These are phyloP conservation scores for Solanum chmielewskii DNA, from an alignment of 257 asterid species.

Conservation along the genomic window DNA sequence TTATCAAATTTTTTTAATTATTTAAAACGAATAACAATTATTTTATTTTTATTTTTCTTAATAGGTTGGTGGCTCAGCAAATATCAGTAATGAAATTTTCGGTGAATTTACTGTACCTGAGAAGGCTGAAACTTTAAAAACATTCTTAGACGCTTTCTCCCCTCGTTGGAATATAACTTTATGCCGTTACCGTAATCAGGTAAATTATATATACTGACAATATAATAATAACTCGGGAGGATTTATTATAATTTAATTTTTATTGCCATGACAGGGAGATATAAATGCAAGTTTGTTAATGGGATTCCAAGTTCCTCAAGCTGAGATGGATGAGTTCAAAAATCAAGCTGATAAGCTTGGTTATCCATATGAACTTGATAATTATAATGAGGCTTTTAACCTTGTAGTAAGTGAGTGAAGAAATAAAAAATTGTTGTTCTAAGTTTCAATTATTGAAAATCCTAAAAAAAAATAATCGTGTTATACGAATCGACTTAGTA, in stretches of 20 bases:
- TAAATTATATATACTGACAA: too few relatives aligned
- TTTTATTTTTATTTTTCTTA: too few relatives aligned
- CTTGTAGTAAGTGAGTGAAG: constrained; percentile 37
- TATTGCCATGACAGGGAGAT: constrained; percentile 43
- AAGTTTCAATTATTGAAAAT: not conserved
- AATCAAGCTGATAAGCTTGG: constrained; percentile 53
- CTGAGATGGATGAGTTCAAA: constrained; percentile 56
- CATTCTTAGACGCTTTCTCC: too few relatives aligned
- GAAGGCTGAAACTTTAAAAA: too few relatives aligned
- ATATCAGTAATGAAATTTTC: too few relatives aligned
- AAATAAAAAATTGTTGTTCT: not conserved
- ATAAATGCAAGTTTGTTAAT: constrained; percentile 80
- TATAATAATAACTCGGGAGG: not conserved
- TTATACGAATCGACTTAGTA: not conserved
- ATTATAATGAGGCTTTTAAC: constrained; percentile 43
- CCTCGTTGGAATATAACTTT: too few relatives aligned
- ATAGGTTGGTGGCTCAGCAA: too few relatives aligned
- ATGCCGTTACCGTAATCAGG: too few relatives aligned
- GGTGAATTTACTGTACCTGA: too few relatives aligned
- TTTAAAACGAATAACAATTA: too few relatives aligned
- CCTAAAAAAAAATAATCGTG: not conserved
- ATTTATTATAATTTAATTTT: not conserved
- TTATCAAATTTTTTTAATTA: too few relatives aligned
- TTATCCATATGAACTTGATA: constrained; percentile 53
- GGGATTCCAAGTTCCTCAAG: constrained; percentile 62